Conservation (phyloP, 23 red algal genomes). For the Agarophyton chilense region DNA sequence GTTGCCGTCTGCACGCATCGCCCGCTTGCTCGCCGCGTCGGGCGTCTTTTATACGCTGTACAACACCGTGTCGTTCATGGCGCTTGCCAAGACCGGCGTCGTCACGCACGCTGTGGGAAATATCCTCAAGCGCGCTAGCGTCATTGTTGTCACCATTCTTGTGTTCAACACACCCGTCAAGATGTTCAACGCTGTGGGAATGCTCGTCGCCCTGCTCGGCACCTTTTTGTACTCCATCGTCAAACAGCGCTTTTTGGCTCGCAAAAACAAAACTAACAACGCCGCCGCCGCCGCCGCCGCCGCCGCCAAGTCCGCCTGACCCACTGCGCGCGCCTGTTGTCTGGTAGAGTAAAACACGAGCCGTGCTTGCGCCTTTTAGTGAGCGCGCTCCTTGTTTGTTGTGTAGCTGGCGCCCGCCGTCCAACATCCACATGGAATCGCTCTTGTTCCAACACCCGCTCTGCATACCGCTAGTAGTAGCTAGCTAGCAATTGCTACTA, state of each 20-base stretch:
- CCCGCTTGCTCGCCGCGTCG: conserved; percentile 45
- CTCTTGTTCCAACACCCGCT: too few relatives aligned
- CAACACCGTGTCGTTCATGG: conserved; percentile 91
- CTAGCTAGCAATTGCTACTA: too few relatives aligned
- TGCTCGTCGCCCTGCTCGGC: conserved; percentile 74
- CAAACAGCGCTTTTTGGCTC: conserved; percentile 72
- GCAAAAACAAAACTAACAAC: too few relatives aligned
- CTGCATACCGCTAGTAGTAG: too few relatives aligned
- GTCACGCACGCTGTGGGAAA: conserved; percentile 94
- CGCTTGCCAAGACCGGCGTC: conserved; percentile 75
- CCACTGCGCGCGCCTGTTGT: too few relatives aligned
- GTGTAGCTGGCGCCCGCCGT: background rate
- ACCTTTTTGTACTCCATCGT: conserved; percentile 84
- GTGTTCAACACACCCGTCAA: conserved; percentile 86
- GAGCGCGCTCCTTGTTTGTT: too few relatives aligned
- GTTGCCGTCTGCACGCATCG: conserved; percentile 43
- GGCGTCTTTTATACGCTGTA: conserved; percentile 92
- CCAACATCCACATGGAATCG: background rate
- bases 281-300: too few relatives aligned
- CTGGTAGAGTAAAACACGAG: too few relatives aligned
- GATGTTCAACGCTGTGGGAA: conserved; percentile 82
- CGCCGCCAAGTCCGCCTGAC: too few relatives aligned
- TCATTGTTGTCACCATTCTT: conserved; percentile 91
- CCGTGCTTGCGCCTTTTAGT: too few relatives aligned
- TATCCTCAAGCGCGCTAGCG: conserved; percentile 89